phyloP scores from a whole-genome alignment of 129 eudicot species.

The Pulicaria dysenterica region DNA sequence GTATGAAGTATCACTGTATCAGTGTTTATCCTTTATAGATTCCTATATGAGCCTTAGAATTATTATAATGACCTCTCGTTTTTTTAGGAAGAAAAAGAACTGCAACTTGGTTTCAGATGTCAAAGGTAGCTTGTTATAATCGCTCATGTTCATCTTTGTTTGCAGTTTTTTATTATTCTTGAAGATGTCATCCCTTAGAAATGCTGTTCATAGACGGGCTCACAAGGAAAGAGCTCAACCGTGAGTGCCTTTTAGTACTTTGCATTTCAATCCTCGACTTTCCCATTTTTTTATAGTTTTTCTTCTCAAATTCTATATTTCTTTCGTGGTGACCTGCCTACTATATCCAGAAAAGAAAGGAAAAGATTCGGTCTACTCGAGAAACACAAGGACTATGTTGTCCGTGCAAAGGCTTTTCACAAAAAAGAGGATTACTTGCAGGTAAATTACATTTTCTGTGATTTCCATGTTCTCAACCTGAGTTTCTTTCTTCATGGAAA shows the following conservation, averaged over 20 bases:
- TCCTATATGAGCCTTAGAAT: too few relatives aligned
- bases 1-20: too few relatives aligned
- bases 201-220: constrained; percentile 72
- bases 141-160: not conserved
- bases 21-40: too few relatives aligned
- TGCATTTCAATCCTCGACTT: not conserved
- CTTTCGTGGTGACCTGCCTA: not conserved
- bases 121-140: too few relatives aligned
- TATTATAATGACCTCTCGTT: too few relatives aligned
- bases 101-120: too few relatives aligned
- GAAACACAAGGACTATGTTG: constrained; percentile 93
- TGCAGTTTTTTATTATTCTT: constrained; percentile 21
- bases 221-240: constrained; percentile 95
- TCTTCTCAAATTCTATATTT: not conserved
- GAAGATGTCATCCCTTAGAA: constrained; percentile 78
- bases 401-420: constrained; percentile 80
- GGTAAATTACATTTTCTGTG: constrained; percentile 31
- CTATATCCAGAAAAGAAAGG: constrained; percentile 48
- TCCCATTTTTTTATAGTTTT: not conserved
- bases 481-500: not conserved
- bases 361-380: constrained; percentile 80
- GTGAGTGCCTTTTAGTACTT: constrained; percentile 46
- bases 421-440: constrained; percentile 73
- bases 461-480: not conserved
- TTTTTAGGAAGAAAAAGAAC: too few relatives aligned